These are phyloP conservation scores for Linnemannia exigua DNA, from an alignment of 192 early-diverging fungal species.

Conservation along the genomic window DNA sequence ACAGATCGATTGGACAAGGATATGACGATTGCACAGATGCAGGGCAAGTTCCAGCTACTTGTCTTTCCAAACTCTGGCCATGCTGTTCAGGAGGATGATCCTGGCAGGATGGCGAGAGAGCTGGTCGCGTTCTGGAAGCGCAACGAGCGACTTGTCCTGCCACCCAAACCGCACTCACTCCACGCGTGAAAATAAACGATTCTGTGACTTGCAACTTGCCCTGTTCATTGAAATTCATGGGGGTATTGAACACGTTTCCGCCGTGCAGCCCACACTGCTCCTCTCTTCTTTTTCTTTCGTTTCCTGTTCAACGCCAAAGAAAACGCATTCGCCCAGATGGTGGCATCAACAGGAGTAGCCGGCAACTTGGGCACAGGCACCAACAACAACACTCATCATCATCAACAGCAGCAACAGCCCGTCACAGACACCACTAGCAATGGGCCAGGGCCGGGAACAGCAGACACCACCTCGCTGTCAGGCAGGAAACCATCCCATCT, in stretches of 20 bases:
- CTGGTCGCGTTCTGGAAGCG: slow-evolving; percentile 79
- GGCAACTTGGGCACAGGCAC: not conserved
- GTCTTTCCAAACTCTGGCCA: slow-evolving; percentile 80
- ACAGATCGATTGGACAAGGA: slow-evolving; percentile 84
- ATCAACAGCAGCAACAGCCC: not conserved
- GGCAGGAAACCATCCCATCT: slow-evolving; percentile 42
- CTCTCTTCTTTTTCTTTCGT: slow-evolving; percentile 3
- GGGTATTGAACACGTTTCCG: no score
- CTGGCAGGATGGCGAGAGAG: slow-evolving; percentile 65
- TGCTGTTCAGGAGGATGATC: slow-evolving; percentile 80
- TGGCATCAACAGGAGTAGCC: slow-evolving; percentile 25
- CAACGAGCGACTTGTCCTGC: slow-evolving; percentile 71
- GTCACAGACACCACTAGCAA: not conserved
- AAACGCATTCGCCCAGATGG: slow-evolving; percentile 25
- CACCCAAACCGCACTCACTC: slow-evolving; percentile 38
- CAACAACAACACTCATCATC: not conserved
- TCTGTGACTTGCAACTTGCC: not conserved
- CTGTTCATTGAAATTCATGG: no score
- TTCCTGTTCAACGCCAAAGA: not conserved
- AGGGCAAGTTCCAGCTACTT: slow-evolving; percentile 84
- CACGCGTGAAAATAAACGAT: not conserved
- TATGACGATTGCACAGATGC: slow-evolving; percentile 86
- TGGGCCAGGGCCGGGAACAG: slow-evolving; percentile 8
- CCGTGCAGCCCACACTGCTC: not conserved
- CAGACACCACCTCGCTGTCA: not conserved